Base-by-base conservation (phyloP, 148 eudicot genomes). In the Linanthus parryae region DNA sequence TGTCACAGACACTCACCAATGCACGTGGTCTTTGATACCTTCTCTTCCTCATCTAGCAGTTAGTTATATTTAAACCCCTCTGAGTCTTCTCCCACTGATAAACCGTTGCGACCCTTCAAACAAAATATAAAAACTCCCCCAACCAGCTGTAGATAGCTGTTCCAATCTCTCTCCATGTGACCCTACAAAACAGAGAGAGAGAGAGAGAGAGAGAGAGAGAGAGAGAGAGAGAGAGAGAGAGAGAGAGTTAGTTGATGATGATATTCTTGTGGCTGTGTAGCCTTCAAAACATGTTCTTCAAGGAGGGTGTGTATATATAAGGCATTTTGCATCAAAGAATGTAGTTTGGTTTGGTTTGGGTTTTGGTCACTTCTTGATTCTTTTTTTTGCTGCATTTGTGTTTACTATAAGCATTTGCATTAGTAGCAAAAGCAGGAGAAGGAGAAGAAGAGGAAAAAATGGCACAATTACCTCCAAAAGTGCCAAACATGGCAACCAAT, bases 381-480 rank as follows among this genome's bases (percentile, higher is more conserved):
- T 48, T 15, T 5, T n/a, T 31, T 24, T n/a, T 26, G 23, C 5
- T 12, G 29, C 31, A 4, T 43, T 5, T 11, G 28, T 23, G 5
- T 8, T 30, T 13, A 8, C 35, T 31, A 31, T 5, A 5, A 31
- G 7, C 11, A 31, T 11, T 31, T 26, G 11, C 15, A 15, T 23
- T 22, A 22, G 2, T 9, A 1, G 12, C 26, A 23, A 27, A 22
- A 3, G n/a, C n/a, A n/a, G n/a, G n/a, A n/a, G n/a, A n/a, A n/a
- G n/a, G n/a, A n/a, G n/a, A n/a, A n/a, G n/a, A 8, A 35, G 22
- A 17, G 24, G 1, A 18, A 18, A 38, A 34, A 51, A 88, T 88
- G 96, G 85, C 92, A 50, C 91, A 88, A 16, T 62, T 84, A 51
- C 96, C 96, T 43, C 96, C 96, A 2, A 87, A 78, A 65, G 80